Evolutionary conservation across 352 stramenopile species (phyloP).

Genomic region (Pseudoperonospora humuli): DNA sequence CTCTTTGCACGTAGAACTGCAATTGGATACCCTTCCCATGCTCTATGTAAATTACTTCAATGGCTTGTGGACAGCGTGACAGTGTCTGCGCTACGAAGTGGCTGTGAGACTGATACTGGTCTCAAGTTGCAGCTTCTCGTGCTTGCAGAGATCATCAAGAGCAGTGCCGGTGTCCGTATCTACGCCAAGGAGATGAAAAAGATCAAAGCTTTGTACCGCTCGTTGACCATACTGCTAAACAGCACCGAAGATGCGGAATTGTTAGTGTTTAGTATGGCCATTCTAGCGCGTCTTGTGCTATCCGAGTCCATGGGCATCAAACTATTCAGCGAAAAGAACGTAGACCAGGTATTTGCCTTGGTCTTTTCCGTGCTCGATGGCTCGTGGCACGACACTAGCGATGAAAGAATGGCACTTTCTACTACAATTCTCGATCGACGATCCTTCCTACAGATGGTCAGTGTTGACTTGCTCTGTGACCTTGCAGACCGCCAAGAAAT

Average conservation of each 20-base stretch:
- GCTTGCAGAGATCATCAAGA: slow-evolving; percentile 56
- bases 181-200: slow-evolving; percentile 74
- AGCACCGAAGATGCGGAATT: slow-evolving; percentile 67
- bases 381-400: slow-evolving; percentile 29
- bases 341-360: slow-evolving; percentile 62
- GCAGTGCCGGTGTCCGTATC: slow-evolving; percentile 63
- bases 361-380: slow-evolving; percentile 65
- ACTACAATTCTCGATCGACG: slow-evolving; percentile 30
- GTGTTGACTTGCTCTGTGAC: slow-evolving; percentile 63
- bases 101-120: slow-evolving; percentile 34
- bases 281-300: slow-evolving; percentile 65
- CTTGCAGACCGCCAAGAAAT: slow-evolving; percentile 52
- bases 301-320: slow-evolving; percentile 67
- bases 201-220: slow-evolving; percentile 75
- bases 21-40: slow-evolving; percentile 69
- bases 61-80: slow-evolving; percentile 50
- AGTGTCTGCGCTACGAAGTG: slow-evolving; percentile 29
- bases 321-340: slow-evolving; percentile 77
- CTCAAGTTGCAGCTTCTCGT: slow-evolving; percentile 68
- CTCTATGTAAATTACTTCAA: slow-evolving; percentile 55
- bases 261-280: slow-evolving; percentile 70
- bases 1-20: slow-evolving; percentile 40
- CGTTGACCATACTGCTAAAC: slow-evolving; percentile 75
- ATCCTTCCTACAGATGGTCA: slow-evolving; percentile 43
- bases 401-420: slow-evolving; percentile 19